phyloP scores from a whole-genome alignment of 345 rosid species.

The Anacardium occidentale region DNA sequence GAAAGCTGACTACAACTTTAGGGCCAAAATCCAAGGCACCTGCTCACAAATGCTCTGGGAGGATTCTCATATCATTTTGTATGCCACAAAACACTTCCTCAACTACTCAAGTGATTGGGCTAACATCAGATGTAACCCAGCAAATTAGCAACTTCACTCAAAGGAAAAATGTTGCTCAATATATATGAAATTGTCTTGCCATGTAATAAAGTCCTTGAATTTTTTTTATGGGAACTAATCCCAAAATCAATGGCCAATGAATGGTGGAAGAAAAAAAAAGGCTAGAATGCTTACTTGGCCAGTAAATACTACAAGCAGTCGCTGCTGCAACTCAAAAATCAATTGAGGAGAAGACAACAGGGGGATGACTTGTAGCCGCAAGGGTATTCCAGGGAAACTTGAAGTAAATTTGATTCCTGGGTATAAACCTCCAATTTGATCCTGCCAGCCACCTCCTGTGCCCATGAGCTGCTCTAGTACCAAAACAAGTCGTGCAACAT shows the following conservation, averaged over 20 bases:
- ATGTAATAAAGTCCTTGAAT: not conserved
- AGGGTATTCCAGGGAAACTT: constrained; percentile 88
- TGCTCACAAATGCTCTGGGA: not conserved
- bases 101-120: not conserved
- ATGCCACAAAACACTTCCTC: not conserved
- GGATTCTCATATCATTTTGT: not conserved
- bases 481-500: constrained; percentile 84
- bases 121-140: not conserved
- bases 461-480: constrained; percentile 97
- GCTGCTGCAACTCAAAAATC: constrained; percentile 62
- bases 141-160: not conserved
- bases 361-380: constrained; percentile 86
- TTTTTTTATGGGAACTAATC: not conserved
- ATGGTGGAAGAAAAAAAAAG: not conserved
- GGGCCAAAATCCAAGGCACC: not conserved
- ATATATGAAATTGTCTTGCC: not conserved
- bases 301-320: constrained; percentile 84
- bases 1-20: not conserved
- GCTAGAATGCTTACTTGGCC: constrained; percentile 69
- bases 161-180: not conserved
- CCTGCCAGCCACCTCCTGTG: constrained; percentile 99
- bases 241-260: not conserved
- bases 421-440: constrained; percentile 91
- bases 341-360: constrained; percentile 64
- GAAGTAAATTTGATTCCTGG: constrained; percentile 85